Conservation (phyloP, 208 protist species). For the Acanthamoeba healyi region DNA sequence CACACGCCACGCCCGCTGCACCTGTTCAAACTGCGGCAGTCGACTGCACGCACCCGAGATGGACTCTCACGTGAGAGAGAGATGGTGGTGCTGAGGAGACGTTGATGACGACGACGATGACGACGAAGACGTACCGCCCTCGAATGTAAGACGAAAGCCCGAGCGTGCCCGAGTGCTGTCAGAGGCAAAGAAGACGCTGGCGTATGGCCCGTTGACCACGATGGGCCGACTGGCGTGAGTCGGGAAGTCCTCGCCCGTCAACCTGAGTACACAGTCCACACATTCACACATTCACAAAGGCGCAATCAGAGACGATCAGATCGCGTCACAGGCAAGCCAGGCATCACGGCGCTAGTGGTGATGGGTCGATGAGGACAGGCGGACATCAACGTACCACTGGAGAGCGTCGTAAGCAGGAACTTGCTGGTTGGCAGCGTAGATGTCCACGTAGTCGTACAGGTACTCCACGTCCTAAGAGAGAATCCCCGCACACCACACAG, state of each 20-base stretch:
- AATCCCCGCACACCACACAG: neutral
- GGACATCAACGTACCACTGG: neutral
- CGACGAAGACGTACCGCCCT: neutral
- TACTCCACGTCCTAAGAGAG: neutral
- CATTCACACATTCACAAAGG: too few relatives aligned
- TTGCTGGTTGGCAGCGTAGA: neutral
- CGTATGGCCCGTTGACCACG: neutral
- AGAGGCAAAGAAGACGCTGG: neutral
- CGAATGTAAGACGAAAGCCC: neutral
- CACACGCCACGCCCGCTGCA: neutral
- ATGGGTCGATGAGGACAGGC: too few relatives aligned
- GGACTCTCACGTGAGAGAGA: too few relatives aligned
- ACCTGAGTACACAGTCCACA: too few relatives aligned
- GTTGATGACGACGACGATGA: too few relatives aligned
- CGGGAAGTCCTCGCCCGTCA: neutral
- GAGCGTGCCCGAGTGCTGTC: neutral
- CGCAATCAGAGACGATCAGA: too few relatives aligned
- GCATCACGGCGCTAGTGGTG: too few relatives aligned
- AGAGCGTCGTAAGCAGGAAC: neutral
- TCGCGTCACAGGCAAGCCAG: too few relatives aligned
- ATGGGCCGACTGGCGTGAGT: neutral
- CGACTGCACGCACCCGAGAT: too few relatives aligned
- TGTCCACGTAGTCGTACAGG: neutral
- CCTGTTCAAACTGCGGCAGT: neutral
- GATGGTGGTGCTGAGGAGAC: too few relatives aligned